These are phyloP conservation scores for Arthrobotrys megalospora DNA, from an alignment of 2,329 filamentous ascomycete genomes.

Conservation along the genomic window DNA sequence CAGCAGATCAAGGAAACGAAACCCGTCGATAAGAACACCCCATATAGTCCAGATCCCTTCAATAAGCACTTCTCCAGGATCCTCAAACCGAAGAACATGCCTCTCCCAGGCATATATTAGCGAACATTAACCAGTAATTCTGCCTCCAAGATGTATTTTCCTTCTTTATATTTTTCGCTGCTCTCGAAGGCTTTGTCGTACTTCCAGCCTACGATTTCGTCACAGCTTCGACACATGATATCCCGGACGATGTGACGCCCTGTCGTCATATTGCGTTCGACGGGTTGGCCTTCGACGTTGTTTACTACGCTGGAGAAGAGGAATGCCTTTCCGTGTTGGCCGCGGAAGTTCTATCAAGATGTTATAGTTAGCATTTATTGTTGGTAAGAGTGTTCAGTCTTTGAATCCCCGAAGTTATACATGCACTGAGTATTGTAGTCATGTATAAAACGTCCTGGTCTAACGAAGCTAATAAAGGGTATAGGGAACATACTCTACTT, in stretches of 20 bases:
- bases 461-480: conserved; percentile 19
- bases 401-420: background rate
- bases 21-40: background rate
- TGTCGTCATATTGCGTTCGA: conserved; percentile 97
- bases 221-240: conserved; percentile 91
- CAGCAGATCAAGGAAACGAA: conserved; percentile 13
- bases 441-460: background rate
- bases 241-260: conserved; percentile 94
- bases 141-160: conserved; percentile 95
- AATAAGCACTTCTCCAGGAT: too few relatives aligned
- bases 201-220: conserved; percentile 95
- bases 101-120: conserved; percentile 5
- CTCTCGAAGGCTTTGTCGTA: conserved; percentile 97
- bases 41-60: background rate
- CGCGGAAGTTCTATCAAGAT: conserved; percentile 87
- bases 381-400: conserved; percentile 6
- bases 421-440: background rate
- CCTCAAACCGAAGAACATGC: background rate
- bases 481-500: conserved; percentile 78
- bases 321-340: conserved; percentile 97
- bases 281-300: conserved; percentile 84
- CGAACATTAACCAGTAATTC: conserved; percentile 85
- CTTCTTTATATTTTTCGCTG: conserved; percentile 98
- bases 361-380: background rate
- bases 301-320: conserved; percentile 97